Evolutionary conservation across 2,329 filamentous ascomycete species (phyloP).

Genomic region (Aspergillus tanneri): DNA sequence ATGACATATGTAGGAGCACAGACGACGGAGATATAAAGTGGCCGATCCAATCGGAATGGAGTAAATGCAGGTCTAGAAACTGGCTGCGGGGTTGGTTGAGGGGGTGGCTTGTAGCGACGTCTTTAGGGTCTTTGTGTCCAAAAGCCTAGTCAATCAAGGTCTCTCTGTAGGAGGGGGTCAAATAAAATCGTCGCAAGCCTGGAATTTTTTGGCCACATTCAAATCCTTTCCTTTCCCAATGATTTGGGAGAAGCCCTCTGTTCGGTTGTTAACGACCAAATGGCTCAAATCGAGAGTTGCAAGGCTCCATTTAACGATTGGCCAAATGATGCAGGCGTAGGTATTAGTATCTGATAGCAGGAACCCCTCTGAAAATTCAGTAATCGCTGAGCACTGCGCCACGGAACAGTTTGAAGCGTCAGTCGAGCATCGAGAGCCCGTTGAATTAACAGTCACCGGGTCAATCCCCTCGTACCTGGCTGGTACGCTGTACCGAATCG

Average conservation of each 20-base stretch:
- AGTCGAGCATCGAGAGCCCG: slow-evolving; percentile 62
- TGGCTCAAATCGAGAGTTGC: background rate
- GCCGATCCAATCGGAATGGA: no score
- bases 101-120: no score
- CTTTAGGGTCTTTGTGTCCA: no score
- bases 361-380: slow-evolving; percentile 5
- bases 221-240: background rate
- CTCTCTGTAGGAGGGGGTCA: no score
- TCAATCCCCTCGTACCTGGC: slow-evolving; percentile 67
- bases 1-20: background rate
- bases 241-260: background rate
- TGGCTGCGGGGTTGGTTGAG: no score
- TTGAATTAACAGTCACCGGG: slow-evolving; percentile 62
- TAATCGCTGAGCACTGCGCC: no score
- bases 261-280: no score
- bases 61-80: no score
- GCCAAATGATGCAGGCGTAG: slow-evolving; percentile 48
- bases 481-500: slow-evolving; percentile 69
- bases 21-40: background rate
- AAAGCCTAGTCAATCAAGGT: no score
- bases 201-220: background rate
- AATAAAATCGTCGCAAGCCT: no score
- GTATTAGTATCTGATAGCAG: slow-evolving; percentile 27
- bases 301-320: slow-evolving; percentile 39
- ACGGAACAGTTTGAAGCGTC: slow-evolving; percentile 66